Percentiles rank a stretch among this genome's conserved stretches.
These are phyloP conservation scores for Colletotrichum chlorophyti DNA, from an alignment of 2,329 filamentous ascomycete genomes.

Conservation along the genomic window DNA sequence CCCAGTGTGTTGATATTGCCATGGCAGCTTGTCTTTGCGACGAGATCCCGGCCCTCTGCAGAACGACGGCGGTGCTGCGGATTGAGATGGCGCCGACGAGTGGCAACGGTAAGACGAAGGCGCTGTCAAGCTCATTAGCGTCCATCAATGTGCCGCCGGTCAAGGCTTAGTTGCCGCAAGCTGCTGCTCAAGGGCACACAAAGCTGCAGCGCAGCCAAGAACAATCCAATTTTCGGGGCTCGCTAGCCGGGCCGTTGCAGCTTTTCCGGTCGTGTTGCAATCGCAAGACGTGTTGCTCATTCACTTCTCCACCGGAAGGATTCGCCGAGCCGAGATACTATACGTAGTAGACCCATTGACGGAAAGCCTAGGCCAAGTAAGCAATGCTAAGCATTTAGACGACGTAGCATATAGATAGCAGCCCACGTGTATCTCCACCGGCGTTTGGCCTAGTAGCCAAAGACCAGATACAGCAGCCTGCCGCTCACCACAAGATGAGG, in stretches of 20 bases:
- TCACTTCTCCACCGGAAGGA: constrained; percentile 14
- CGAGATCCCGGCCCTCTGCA: constrained; percentile 2
- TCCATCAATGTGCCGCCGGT: neutral
- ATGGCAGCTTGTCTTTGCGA: neutral
- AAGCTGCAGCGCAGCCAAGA: constrained; percentile 9
- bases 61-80: neutral
- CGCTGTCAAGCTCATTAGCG: constrained; percentile 14
- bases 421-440: constrained; percentile 3
- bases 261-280: constrained; percentile 4
- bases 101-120: constrained; percentile 5
- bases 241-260: constrained; percentile 23
- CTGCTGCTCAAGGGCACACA: neutral
- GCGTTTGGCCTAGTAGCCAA: constrained; percentile 1
- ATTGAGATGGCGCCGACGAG: neutral
- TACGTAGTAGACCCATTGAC: neutral
- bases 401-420: constrained; percentile 16
- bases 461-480: constrained; percentile 6
- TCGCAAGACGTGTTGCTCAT: constrained; percentile 9
- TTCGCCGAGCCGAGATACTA: constrained; percentile 12
- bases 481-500: neutral
- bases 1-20: too few relatives aligned
- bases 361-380: constrained; percentile 8
- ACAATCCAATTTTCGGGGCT: constrained; percentile 4
- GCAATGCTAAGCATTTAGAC: constrained; percentile 26
- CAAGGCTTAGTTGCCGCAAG: neutral